phyloP scores from a whole-genome alignment of 148 eudicot genomes.

The Heliosperma pusillum region DNA sequence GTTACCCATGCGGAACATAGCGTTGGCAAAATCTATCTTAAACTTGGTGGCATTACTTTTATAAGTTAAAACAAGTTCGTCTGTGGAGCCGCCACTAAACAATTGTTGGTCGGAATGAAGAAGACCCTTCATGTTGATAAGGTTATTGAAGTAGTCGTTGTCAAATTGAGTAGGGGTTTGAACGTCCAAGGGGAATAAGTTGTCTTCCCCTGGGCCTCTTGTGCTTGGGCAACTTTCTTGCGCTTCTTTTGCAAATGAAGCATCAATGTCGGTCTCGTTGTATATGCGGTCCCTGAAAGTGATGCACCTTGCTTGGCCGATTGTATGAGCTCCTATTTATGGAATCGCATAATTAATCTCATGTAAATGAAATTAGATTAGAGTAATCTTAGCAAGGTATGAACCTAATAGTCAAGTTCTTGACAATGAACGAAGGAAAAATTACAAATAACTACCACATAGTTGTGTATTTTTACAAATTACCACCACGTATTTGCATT shows the following conservation, averaged over 20 bases:
- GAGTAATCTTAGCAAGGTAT: too few species aligned
- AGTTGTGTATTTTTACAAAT: too few species aligned
- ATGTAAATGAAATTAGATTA: too few species aligned
- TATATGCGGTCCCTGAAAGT: slow-evolving; percentile 44
- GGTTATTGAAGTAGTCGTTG: slow-evolving; percentile 43
- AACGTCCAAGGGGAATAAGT: slow-evolving; percentile 51
- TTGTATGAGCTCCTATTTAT: slow-evolving; percentile 52
- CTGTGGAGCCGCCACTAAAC: slow-evolving; percentile 53
- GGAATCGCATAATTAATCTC: too few species aligned
- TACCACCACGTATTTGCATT: too few species aligned
- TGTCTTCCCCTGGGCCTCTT: slow-evolving; percentile 44
- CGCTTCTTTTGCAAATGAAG: slow-evolving; percentile 32
- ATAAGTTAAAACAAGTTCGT: slow-evolving; percentile 36
- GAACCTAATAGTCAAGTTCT: too few species aligned
- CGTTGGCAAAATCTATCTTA: slow-evolving; percentile 40
- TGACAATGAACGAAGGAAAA: too few species aligned
- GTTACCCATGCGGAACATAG: slow-evolving; percentile 63
- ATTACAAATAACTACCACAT: too few species aligned
- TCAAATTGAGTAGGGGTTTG: slow-evolving; percentile 48
- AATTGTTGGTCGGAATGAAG: slow-evolving; percentile 67
- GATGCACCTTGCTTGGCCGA: slow-evolving; percentile 64
- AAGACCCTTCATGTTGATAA: slow-evolving; percentile 41
- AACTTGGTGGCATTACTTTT: slow-evolving; percentile 26
- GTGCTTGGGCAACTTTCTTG: slow-evolving; percentile 41
- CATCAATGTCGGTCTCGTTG: slow-evolving; percentile 54